phyloP scores from a whole-genome alignment of 1,139 yeast species.

The Candida sp. region DNA sequence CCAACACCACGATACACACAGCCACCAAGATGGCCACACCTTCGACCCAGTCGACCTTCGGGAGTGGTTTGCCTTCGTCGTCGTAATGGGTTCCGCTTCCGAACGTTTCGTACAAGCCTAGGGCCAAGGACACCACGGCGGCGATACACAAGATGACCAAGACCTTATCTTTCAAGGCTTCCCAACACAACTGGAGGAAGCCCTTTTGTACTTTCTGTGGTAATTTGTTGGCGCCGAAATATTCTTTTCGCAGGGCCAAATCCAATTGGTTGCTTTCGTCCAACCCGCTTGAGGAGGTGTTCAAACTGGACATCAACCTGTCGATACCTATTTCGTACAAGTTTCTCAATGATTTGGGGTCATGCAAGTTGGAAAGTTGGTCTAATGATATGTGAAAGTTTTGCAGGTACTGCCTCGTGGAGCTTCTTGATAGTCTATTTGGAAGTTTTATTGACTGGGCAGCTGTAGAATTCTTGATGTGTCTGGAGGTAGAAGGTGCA shows the following conservation, averaged over 20 bases:
- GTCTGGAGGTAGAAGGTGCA: not conserved
- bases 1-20: slow-evolving; percentile 85
- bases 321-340: slow-evolving; percentile 44
- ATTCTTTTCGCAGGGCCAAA: slow-evolving; percentile 35
- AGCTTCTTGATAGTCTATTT: slow-evolving; percentile 8
- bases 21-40: slow-evolving; percentile 98
- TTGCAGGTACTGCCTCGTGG: slow-evolving; percentile 3
- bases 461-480: not conserved
- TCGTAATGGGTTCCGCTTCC: slow-evolving; percentile 83
- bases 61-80: slow-evolving; percentile 72
- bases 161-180: slow-evolving; percentile 92
- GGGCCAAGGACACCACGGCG: slow-evolving; percentile 85
- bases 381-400: slow-evolving; percentile 21
- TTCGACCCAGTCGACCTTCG: slow-evolving; percentile 96
- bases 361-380: slow-evolving; percentile 48
- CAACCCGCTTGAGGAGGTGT: slow-evolving; percentile 54
- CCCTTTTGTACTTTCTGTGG: slow-evolving; percentile 75
- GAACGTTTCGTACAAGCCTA: slow-evolving; percentile 92
- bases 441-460: slow-evolving; percentile 9
- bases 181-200: slow-evolving; percentile 70
- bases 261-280: slow-evolving; percentile 30
- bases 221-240: slow-evolving; percentile 70
- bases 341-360: slow-evolving; percentile 52
- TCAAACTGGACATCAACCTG: slow-evolving; percentile 28
- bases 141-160: slow-evolving; percentile 83